Conservation (phyloP, 768 basidiomycete species). For the Phylloporus sp. region DNA sequence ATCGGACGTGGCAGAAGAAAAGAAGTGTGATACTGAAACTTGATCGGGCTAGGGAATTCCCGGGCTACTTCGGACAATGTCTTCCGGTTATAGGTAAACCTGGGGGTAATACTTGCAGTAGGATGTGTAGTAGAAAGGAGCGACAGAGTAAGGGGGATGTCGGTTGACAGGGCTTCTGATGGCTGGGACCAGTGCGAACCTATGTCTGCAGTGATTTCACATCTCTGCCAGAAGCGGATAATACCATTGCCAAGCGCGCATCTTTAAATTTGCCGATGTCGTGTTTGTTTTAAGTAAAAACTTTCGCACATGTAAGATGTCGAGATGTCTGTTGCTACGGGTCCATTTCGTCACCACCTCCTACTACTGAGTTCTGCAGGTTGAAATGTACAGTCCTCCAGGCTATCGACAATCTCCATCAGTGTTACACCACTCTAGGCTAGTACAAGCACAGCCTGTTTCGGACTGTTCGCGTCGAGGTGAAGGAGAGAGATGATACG, state of each 20-base stretch:
- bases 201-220: not conserved
- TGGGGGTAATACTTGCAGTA: not conserved
- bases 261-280: not conserved
- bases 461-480: too few species aligned
- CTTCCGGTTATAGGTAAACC: not conserved
- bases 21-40: not conserved
- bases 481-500: too few species aligned
- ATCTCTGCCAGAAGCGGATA: not conserved
- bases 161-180: not conserved
- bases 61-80: not conserved
- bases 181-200: not conserved
- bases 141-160: not conserved
- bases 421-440: too few species aligned
- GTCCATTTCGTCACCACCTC: too few species aligned
- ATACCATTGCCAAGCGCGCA: not conserved
- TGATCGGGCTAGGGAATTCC: constrained; percentile 1
- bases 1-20: constrained; percentile 13
- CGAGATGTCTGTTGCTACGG: too few species aligned
- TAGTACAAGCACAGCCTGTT: too few species aligned
- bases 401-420: too few species aligned
- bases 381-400: too few species aligned
- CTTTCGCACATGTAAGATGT: too few species aligned
- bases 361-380: too few species aligned
- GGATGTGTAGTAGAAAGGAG: not conserved
- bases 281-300: too few species aligned